These are phyloP conservation scores for Medicago ruthenica DNA, from an alignment of 306 rosid genomes.

Conservation along the genomic window DNA sequence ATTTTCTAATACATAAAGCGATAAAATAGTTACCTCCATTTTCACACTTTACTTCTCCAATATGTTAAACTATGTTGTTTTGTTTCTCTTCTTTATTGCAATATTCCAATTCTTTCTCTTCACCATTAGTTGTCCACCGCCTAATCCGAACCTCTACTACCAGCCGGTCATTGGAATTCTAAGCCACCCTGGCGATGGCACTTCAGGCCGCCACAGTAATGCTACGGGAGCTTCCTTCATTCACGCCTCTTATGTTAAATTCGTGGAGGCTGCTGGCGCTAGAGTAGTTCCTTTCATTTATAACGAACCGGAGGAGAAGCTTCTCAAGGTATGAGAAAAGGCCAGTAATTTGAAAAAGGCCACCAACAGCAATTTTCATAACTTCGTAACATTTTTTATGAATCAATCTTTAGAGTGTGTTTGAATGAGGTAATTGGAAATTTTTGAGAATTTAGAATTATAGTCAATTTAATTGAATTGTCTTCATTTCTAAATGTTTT, in stretches of 20 bases:
- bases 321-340: conserved; percentile 51
- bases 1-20: not conserved
- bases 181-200: conserved; percentile 87
- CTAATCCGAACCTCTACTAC: conserved; percentile 59
- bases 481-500: too few species aligned
- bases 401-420: too few species aligned
- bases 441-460: too few species aligned
- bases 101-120: conserved; percentile 40
- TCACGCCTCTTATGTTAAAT: conserved; percentile 89
- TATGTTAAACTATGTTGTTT: conserved; percentile 39
- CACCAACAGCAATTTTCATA: too few species aligned
- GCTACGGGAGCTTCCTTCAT: conserved; percentile 67
- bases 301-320: conserved; percentile 63
- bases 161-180: conserved; percentile 84
- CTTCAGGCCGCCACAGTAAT: conserved; percentile 72
- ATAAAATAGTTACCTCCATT: not conserved
- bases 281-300: conserved; percentile 83
- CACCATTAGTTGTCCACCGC: conserved; percentile 50
- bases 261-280: conserved; percentile 86
- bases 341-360: too few species aligned
- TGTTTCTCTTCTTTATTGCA: conserved; percentile 39
- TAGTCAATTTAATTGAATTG: too few species aligned
- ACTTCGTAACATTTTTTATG: too few species aligned
- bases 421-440: too few species aligned
- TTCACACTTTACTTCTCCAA: conserved; percentile 6